A percentile compares a stretch with the other conserved stretches of the same genome.
Evolutionary conservation across 441 rosid species (phyloP).

Genomic region (Mallotus japonicus): DNA sequence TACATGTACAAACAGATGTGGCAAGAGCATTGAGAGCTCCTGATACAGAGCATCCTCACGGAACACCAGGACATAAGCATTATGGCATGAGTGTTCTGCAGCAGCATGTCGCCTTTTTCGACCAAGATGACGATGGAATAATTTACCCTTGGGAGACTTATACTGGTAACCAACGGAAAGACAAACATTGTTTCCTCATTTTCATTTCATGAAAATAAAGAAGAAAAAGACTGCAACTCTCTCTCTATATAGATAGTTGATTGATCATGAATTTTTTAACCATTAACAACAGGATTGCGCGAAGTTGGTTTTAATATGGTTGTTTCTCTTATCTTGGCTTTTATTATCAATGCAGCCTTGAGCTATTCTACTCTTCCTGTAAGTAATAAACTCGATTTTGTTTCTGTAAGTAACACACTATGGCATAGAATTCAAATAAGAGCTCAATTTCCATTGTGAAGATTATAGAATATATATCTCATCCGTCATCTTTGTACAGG

Average conservation of each 20-base stretch:
- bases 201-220: not conserved
- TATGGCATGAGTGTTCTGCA: conserved; percentile 67
- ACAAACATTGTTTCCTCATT: no score
- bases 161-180: no score
- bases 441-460: no score
- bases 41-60: conserved; percentile 60
- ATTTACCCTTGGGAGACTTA: conserved; percentile 86
- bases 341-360: conserved; percentile 42
- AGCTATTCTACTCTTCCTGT: conserved; percentile 74
- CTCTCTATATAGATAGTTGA: no score
- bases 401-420: no score
- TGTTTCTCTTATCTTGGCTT: conserved; percentile 46
- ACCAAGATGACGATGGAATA: conserved; percentile 67
- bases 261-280: no score
- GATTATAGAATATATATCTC: not conserved
- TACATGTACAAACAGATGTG: conserved; percentile 43
- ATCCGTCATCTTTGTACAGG: conserved; percentile 28
- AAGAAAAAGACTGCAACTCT: no score
- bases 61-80: conserved; percentile 55
- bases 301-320: conserved; percentile 63
- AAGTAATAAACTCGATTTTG: conserved; percentile 8
- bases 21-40: conserved; percentile 75
- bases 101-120: conserved; percentile 84
- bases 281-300: conserved; percentile 44
- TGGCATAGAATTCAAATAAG: no score